Evolutionary conservation across 192 early-diverging fungal species (phyloP).

Genomic region (Spizellomyces sp.): DNA sequence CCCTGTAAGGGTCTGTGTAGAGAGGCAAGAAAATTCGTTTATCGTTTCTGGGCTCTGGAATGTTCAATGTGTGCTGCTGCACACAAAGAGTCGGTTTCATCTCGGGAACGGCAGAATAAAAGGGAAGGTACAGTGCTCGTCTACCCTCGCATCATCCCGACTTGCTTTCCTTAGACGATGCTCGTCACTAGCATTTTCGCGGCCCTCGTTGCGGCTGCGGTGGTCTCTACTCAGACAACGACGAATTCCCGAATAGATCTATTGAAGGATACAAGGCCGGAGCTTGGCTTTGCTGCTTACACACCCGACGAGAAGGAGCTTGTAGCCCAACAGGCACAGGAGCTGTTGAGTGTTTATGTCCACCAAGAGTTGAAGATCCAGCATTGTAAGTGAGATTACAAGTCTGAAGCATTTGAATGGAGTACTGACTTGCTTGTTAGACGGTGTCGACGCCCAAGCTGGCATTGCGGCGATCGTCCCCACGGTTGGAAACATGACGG

Average conservation of each 20-base stretch:
- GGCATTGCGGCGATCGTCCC: constrained; percentile 9
- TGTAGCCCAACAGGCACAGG: constrained; percentile 11
- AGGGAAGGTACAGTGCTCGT: no score
- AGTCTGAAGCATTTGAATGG: not conserved
- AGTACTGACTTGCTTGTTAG: not conserved
- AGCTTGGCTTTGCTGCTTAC: constrained; percentile 13
- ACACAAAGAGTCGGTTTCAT: no score
- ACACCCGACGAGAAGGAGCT: constrained; percentile 9
- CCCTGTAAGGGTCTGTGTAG: no score
- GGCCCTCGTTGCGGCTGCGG: constrained; percentile 2
- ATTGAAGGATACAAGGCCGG: constrained; percentile 1
- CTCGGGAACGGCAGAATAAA: no score
- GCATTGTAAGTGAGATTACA: not conserved
- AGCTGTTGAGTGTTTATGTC: constrained; percentile 1
- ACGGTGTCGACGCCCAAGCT: constrained; percentile 26
- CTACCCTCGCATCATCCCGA: no score
- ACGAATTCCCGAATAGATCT: not conserved
- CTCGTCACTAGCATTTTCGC: not conserved
- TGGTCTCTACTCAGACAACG: not conserved
- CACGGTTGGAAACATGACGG: constrained; percentile 18
- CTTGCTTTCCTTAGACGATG: not conserved
- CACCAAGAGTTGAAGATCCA: not conserved
- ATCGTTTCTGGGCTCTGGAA: no score
- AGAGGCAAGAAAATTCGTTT: no score
- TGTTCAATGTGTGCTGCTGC: no score